Conservation (phyloP, 768 basidiomycete species). For the Agaricus sinodeliciosus region DNA sequence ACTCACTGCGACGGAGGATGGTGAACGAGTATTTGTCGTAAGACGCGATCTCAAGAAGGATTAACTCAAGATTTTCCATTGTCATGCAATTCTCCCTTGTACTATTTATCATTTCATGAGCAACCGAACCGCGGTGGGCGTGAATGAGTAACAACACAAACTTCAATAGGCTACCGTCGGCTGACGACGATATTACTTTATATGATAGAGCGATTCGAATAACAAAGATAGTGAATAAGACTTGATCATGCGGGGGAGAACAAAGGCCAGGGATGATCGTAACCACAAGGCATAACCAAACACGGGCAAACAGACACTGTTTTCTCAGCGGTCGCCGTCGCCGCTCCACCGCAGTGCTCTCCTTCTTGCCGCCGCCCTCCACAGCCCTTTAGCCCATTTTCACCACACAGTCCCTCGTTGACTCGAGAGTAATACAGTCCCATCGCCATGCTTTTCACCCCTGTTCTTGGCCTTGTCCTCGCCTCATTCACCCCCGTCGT, state of each 20-base stretch:
- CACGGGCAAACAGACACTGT: constrained; percentile 23
- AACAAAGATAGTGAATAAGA: no score
- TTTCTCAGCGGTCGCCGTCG: constrained; percentile 22
- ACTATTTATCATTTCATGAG: constrained; percentile 13
- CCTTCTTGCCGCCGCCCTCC: constrained; percentile 10
- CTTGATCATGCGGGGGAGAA: no score
- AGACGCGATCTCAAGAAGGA: constrained; percentile 82
- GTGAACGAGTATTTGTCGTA: constrained; percentile 72
- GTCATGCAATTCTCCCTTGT: constrained; percentile 4
- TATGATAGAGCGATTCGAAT: no score
- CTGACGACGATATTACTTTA: neutral
- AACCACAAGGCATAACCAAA: constrained; percentile 21
- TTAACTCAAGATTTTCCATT: constrained; percentile 24
- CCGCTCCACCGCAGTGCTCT: constrained; percentile 14
- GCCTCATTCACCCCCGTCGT: constrained; percentile 26
- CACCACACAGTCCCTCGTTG: neutral
- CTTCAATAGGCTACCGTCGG: neutral
- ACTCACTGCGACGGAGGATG: constrained; percentile 50
- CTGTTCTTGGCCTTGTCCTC: constrained; percentile 31
- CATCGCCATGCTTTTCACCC: constrained; percentile 33
- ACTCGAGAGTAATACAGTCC: neutral
- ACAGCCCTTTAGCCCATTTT: neutral
- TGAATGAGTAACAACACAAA: neutral
- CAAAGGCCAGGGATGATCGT: constrained; percentile 1
- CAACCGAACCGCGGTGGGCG: neutral